A percentile compares a stretch with the other conserved stretches of the same genome.
Evolutionary conservation across 768 basidiomycete genomes (phyloP).

Genomic region (Trametes maxima): DNA sequence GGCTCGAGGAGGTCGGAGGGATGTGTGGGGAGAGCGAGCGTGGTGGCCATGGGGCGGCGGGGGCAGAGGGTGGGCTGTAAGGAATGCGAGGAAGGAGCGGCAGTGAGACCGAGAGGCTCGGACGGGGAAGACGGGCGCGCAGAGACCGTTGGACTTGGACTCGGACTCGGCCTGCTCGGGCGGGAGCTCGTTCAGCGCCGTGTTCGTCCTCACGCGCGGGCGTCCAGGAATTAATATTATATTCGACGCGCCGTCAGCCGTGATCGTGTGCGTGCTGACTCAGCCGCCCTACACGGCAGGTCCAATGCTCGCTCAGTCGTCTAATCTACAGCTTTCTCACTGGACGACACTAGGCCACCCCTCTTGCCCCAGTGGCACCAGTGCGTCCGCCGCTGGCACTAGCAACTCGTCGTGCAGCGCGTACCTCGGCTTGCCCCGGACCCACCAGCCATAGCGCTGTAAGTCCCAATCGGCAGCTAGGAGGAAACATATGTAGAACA

Average conservation of each 20-base stretch:
- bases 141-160: too few species aligned
- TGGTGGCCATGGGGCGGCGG: slow-evolving; percentile 27
- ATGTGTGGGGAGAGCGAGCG: slow-evolving; percentile 30
- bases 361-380: neutral
- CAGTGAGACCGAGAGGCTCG: too few species aligned
- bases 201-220: too few species aligned
- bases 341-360: neutral
- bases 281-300: too few species aligned
- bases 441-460: slow-evolving; percentile 22
- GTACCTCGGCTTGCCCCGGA: slow-evolving; percentile 21
- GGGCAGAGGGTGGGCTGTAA: neutral
- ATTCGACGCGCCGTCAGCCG: too few species aligned
- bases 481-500: slow-evolving; percentile 52
- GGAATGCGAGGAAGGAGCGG: neutral
- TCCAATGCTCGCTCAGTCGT: neutral
- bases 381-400: neutral
- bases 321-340: too few species aligned
- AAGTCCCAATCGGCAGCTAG: too few species aligned
- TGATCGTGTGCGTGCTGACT: too few species aligned
- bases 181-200: too few species aligned
- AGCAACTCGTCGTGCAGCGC: slow-evolving; percentile 16
- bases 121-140: too few species aligned
- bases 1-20: slow-evolving; percentile 26
- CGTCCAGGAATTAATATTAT: too few species aligned
- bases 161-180: too few species aligned